Evolutionary conservation across 768 basidiomycete species (phyloP).

Genomic region (Polyporus arcularius): DNA sequence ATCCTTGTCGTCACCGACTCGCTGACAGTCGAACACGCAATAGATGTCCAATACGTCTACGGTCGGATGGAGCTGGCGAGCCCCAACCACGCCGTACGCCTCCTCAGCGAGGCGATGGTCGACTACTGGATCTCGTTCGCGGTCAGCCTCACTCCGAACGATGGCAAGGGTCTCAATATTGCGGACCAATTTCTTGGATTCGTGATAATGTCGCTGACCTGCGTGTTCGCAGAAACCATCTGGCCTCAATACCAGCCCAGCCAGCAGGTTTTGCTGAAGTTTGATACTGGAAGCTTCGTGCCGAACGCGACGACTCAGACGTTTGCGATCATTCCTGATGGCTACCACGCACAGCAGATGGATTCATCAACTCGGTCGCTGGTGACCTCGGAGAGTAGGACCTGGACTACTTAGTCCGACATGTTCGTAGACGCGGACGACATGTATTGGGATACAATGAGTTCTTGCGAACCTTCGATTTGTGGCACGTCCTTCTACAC

Average conservation of each 20-base stretch:
- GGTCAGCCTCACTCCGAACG: conserved; percentile 45
- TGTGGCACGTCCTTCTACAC: no score
- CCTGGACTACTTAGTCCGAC: no score
- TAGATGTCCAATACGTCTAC: conserved; percentile 26
- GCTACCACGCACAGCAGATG: conserved; percentile 5
- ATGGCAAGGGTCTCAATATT: conserved; percentile 40
- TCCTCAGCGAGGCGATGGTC: conserved; percentile 38
- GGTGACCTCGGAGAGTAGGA: background rate
- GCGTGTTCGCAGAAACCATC: background rate
- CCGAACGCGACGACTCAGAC: background rate
- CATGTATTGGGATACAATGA: no score
- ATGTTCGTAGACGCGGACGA: no score
- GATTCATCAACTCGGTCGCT: conserved; percentile 13
- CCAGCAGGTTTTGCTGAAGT: conserved; percentile 8
- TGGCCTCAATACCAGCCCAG: conserved; percentile 5
- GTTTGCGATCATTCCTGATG: conserved; percentile 3
- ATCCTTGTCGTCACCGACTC: no score
- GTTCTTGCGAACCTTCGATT: no score
- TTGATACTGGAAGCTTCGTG: conserved; percentile 1
- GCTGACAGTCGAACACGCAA: conserved; percentile 17
- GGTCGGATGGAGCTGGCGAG: background rate
- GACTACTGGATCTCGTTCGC: conserved; percentile 52
- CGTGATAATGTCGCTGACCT: conserved; percentile 4
- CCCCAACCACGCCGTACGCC: conserved; percentile 1
- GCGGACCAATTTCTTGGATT: background rate